Conservation (phyloP, 2,329 filamentous ascomycete species). For the Fusarium sp. region DNA sequence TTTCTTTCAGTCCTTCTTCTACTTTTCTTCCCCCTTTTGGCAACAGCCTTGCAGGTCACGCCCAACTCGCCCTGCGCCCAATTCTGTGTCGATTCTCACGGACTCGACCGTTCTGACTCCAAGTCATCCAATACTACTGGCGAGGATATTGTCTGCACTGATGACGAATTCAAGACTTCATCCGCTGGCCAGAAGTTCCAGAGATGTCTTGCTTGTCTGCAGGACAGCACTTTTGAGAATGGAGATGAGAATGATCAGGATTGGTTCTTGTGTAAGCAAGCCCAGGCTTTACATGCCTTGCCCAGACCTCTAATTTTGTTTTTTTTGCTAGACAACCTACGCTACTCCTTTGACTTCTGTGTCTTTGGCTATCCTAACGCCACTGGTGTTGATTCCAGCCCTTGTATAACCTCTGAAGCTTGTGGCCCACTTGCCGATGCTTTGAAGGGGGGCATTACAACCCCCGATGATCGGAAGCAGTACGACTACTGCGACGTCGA, state of each 20-base stretch:
- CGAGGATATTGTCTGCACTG: conserved; percentile 64
- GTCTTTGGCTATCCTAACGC: conserved; percentile 68
- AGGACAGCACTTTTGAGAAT: conserved; percentile 65
- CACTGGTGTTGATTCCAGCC: conserved; percentile 60
- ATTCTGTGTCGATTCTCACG: conserved; percentile 63
- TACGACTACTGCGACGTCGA: conserved; percentile 65
- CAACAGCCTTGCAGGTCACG: conserved; percentile 65
- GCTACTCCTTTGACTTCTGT: conserved; percentile 68
- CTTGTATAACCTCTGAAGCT: conserved; percentile 67
- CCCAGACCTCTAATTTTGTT: not conserved
- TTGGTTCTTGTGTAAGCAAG: conserved; percentile 71
- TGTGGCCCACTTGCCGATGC: conserved; percentile 63
- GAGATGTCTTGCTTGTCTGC: conserved; percentile 67
- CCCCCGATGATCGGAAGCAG: conserved; percentile 53
- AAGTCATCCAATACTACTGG: conserved; percentile 62
- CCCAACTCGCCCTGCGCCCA: conserved; percentile 69
- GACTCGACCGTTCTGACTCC: conserved; percentile 61
- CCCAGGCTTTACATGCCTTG: not conserved
- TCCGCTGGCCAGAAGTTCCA: conserved; percentile 63
- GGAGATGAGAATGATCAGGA: conserved; percentile 67
- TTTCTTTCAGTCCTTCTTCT: conserved; percentile 14
- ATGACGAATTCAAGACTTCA: conserved; percentile 59
- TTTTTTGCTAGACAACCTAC: conserved; percentile 63
- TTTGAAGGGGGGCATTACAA: conserved; percentile 59
- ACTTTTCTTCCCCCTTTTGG: conserved; percentile 33